phyloP scores from a whole-genome alignment of 2,329 filamentous ascomycete species.

The Pyrenophora tritici-repentis region DNA sequence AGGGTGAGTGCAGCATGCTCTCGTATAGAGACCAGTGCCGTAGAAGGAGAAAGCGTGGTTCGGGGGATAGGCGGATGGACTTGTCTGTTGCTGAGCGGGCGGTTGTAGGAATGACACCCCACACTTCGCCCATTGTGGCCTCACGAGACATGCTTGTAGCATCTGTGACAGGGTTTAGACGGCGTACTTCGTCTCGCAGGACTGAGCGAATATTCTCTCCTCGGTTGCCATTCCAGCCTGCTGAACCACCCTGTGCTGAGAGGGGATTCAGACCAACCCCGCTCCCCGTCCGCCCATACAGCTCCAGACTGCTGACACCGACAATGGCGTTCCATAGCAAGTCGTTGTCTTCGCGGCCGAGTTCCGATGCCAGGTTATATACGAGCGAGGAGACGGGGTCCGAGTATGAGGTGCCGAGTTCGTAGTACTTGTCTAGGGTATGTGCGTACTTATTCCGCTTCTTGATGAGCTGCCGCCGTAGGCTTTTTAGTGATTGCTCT shows the following conservation, averaged over 20 bases:
- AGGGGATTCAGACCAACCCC: constrained; percentile 70
- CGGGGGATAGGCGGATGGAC: constrained; percentile 88
- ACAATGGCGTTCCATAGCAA: constrained; percentile 94
- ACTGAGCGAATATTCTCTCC: constrained; percentile 84
- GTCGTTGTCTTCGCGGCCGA: constrained; percentile 96
- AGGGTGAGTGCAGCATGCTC: constrained; percentile 96
- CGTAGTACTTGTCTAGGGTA: constrained; percentile 81
- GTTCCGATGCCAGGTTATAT: constrained; percentile 91
- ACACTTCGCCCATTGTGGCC: constrained; percentile 66
- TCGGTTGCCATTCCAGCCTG: constrained; percentile 80
- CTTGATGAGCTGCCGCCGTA: constrained; percentile 74
- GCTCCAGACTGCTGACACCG: constrained; percentile 89
- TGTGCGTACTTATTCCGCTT: constrained; percentile 78
- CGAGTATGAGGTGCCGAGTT: constrained; percentile 84
- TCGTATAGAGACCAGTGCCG: constrained; percentile 98
- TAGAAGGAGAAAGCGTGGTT: constrained; percentile 89
- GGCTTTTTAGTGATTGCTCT: constrained; percentile 69
- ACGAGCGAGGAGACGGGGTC: constrained; percentile 94
- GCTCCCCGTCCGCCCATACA: constrained; percentile 84
- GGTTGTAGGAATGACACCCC: constrained; percentile 85
- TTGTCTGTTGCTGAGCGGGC: constrained; percentile 88
- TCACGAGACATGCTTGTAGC: constrained; percentile 63
- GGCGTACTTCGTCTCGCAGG: constrained; percentile 88
- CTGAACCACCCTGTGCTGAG: constrained; percentile 57
- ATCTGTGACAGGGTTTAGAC: constrained; percentile 78